Evolutionary conservation across 495 filamentous ascomycete species (phyloP), one percentile per base, ranked within the genome.

Genomic region (Podospora pseudoanserina): DNA sequence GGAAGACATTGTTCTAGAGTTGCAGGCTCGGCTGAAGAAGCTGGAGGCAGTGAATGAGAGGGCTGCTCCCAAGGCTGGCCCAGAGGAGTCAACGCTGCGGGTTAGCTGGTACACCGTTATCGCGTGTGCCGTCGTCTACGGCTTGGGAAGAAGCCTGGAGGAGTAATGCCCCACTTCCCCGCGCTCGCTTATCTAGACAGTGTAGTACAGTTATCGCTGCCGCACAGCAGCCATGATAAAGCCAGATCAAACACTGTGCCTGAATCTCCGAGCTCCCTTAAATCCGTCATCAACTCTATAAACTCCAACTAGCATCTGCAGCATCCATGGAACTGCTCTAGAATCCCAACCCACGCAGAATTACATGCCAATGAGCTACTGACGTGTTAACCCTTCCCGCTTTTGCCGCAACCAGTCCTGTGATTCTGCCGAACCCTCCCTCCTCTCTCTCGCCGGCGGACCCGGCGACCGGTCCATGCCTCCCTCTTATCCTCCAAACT

Each of bases 381-480:
- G 39, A 49, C 39, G 39, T 16, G 9, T 0, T 3, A 49, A 49
- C 15, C 13, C 9, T 49, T 13, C 9, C 9, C 9, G 39, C 9
- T 16, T 49, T 49, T 49, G 23, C 7, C 15, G 39, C 39, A 49
- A 49, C 5, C 39, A 6, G 2, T 3, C 39, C 39, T 16, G 7
- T 49, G 39, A 49, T 13, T 49, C 39, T 49, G 39, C 39, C 39
- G 15, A 9, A 49, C 9, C 39, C 39, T 2, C 39, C 39, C 9
- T 49, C 15, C 39, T 49, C 39, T 49, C 39, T 49, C 39, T 49
- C 39, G 61, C 30, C 20, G 23, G 16, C 59, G 20, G 23, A 61
- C 59, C 27, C 23, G 59, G 7, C 59, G 23, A 63, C 61, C 20
- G 30, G 61, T 63, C 61, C 61, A 63, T 63, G 61, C 61, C 61